Conservation (phyloP, 177 flowering plant species). For the Tripterygium wilfordii region DNA sequence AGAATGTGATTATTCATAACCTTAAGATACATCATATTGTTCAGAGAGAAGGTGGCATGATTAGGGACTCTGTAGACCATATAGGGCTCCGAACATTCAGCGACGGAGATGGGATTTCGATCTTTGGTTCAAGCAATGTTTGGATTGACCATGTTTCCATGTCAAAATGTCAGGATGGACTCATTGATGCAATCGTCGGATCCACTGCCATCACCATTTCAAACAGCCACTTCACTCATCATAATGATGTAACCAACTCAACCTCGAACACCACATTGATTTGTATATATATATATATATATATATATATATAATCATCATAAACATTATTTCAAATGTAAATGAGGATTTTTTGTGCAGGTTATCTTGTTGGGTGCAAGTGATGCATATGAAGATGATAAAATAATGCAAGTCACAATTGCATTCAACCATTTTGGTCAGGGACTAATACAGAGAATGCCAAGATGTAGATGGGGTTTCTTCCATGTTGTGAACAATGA, state of each 20-base stretch:
- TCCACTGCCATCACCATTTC: conserved; percentile 65
- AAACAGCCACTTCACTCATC: conserved; percentile 50
- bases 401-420: conserved; percentile 49
- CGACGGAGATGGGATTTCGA: conserved; percentile 58
- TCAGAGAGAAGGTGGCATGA: conserved; percentile 20
- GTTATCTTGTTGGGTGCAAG: conserved; percentile 58
- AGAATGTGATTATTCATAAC: conserved; percentile 44
- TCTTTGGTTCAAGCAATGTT: conserved; percentile 37
- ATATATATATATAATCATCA: too few relatives aligned
- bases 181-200: conserved; percentile 40
- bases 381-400: conserved; percentile 21
- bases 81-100: conserved; percentile 25
- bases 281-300: too few relatives aligned
- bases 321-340: too few relatives aligned
- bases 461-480: conserved; percentile 55
- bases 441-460: conserved; percentile 61
- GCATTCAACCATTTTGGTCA: conserved; percentile 65
- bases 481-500: conserved; percentile 66
- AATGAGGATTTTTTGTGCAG: conserved; percentile 27
- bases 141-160: conserved; percentile 66
- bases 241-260: conserved; percentile 34
- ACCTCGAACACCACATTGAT: background rate
- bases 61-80: conserved; percentile 37
- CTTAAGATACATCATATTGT: conserved; percentile 37
- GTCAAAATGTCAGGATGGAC: conserved; percentile 43